A percentile compares a stretch with the other conserved stretches of the same genome.
Evolutionary conservation across 257 asterid species (phyloP).

Genomic region (Solanum pimpinellifolium): DNA sequence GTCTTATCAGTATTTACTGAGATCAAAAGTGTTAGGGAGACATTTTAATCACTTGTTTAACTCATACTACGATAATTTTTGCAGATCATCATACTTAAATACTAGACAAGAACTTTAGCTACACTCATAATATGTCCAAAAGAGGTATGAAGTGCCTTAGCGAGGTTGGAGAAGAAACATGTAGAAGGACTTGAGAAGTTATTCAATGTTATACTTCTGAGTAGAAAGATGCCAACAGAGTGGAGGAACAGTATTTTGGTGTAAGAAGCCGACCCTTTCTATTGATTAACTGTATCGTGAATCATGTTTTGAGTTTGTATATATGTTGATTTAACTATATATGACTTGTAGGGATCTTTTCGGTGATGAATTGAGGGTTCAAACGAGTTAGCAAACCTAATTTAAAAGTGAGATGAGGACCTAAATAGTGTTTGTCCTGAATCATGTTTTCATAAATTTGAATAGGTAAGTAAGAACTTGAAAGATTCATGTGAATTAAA

Average conservation of each 20-base stretch:
- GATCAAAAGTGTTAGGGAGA: background rate
- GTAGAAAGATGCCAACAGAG: background rate
- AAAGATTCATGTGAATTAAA: no score
- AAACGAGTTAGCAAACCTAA: no score
- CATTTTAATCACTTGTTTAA: background rate
- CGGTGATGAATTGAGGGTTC: no score
- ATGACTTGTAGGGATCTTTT: no score
- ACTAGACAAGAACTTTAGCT: background rate
- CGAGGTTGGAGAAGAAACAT: background rate
- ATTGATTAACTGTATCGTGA: background rate
- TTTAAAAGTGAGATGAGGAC: no score
- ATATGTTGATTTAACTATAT: no score
- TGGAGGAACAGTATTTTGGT: background rate
- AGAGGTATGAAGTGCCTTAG: no score
- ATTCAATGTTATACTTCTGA: background rate
- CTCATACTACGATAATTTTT: background rate
- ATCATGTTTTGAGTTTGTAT: no score
- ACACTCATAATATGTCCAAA: background rate
- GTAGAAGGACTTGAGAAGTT: background rate
- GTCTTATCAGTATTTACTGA: background rate
- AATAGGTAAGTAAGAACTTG: no score
- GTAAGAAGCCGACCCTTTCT: background rate
- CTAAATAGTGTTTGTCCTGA: no score
- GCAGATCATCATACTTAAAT: background rate
- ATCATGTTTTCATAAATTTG: no score